These are phyloP conservation scores for Forsythia suspensa DNA, from an alignment of 257 asterid species.

Conservation along the genomic window DNA sequence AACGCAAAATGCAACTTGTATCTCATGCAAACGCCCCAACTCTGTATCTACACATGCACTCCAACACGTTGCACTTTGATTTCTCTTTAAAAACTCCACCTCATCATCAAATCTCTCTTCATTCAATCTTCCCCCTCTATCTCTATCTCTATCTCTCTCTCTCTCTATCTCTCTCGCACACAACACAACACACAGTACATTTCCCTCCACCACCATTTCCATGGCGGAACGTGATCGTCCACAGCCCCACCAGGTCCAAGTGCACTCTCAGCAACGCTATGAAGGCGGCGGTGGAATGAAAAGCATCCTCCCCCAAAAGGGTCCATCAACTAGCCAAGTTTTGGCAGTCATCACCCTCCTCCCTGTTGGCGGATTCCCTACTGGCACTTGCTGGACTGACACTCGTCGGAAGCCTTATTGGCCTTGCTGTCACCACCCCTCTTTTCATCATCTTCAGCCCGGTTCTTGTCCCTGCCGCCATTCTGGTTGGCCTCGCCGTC, in stretches of 20 bases:
- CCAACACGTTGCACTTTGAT: constrained; percentile 58
- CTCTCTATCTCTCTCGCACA: constrained; percentile 4
- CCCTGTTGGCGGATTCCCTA: constrained; percentile 62
- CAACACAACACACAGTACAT: too few species aligned
- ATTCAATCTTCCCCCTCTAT: not conserved
- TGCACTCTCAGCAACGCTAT: constrained; percentile 36
- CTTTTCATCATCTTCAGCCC: constrained; percentile 79
- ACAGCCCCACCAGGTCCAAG: constrained; percentile 52
- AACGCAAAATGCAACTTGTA: constrained; percentile 49
- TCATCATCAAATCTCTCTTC: not conserved
- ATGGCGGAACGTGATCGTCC: constrained; percentile 47
- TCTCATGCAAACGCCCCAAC: constrained; percentile 51
- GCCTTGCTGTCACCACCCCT: constrained; percentile 67
- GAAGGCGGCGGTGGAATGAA: constrained; percentile 37
- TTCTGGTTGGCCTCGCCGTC: constrained; percentile 50
- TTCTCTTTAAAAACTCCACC: constrained; percentile 28
- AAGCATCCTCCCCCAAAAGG: constrained; percentile 41
- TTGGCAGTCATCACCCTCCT: constrained; percentile 66
- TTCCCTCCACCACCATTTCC: not conserved
- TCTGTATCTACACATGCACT: constrained; percentile 29
- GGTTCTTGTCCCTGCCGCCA: constrained; percentile 63
- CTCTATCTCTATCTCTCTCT: too few species aligned
- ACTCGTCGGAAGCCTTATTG: constrained; percentile 54
- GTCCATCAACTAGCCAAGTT: constrained; percentile 61
- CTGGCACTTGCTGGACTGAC: constrained; percentile 63